A percentile compares a stretch with the other conserved stretches of the same genome.
Conservation (phyloP, 352 stramenopile species). For the Globisporangium middletonii region DNA sequence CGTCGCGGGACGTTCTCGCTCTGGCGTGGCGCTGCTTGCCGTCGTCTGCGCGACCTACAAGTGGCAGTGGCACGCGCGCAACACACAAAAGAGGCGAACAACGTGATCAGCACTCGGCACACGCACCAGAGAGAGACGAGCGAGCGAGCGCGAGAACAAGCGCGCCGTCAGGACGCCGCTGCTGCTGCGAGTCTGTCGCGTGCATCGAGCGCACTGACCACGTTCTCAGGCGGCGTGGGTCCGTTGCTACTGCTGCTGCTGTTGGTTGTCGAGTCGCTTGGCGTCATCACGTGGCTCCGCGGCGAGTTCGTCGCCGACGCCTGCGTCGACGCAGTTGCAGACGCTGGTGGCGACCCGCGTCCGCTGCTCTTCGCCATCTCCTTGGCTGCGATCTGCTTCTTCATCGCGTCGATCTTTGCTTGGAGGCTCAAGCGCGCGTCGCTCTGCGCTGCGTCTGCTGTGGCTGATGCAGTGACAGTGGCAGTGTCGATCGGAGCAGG, state of each 20-base stretch:
- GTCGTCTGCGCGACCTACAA: too few species aligned
- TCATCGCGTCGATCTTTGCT: conserved; percentile 21
- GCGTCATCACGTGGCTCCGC: neutral
- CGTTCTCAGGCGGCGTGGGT: neutral
- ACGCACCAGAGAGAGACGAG: too few species aligned
- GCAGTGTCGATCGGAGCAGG: neutral
- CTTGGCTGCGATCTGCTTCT: conserved; percentile 24
- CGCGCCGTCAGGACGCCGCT: neutral
- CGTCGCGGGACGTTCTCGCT: too few species aligned
- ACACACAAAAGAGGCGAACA: too few species aligned
- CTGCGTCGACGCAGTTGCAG: neutral
- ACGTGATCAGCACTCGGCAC: too few species aligned
- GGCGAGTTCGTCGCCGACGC: conserved; percentile 9
- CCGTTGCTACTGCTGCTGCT: neutral
- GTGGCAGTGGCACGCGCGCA: too few species aligned
- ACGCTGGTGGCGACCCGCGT: neutral
- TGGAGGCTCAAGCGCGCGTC: conserved; percentile 7
- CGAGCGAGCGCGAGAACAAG: too few species aligned
- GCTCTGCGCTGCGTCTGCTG: neutral
- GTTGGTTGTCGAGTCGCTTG: neutral
- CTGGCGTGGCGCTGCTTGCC: too few species aligned
- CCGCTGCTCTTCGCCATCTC: conserved; percentile 15
- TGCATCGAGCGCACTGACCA: neutral
- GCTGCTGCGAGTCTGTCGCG: neutral
- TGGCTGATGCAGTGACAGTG: neutral